Evolutionary conservation across 225 moss, liverwort and hornwort genomes (phyloP), one percentile per base, ranked within the genome.

Genomic region (Lunularia cruciata): DNA sequence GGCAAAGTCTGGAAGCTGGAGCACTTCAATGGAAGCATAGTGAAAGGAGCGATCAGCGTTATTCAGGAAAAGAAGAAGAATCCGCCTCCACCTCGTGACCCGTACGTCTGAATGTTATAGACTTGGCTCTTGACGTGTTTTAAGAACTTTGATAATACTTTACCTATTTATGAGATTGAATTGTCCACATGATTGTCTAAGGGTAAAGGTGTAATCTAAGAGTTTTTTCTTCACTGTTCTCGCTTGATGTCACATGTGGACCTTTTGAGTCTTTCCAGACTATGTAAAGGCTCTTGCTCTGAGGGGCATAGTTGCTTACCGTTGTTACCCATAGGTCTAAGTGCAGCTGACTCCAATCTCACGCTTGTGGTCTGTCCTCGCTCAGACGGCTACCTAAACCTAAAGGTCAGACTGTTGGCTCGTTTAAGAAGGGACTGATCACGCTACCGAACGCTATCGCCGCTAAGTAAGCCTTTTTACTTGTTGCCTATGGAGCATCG

Each of bases 1-100:
- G 93, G 98, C 27, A 98, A 93, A 77, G 98, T 98, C 32, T 98
- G 98, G 98, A 84, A 72, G 83, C 68, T 98, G 63, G 93, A 98
- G 81, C 86, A 93, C 32, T 78, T 86, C 31, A 87, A 90, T 68
- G 93, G 98, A 76, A 98, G 98, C 74, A 98, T 98, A 28, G 84
- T 98, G 49, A 91, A 80, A 19, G 98, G 98, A 57, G 88, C 91
- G 20, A 47, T 93, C 57, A 93, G 85, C 57, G 77, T 84, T 69
- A 76, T 98, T 57, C 93, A 91, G 84, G 93, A 98, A 63, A 84
- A 73, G 20, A 88, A 87, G 67, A 89, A 82, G 31, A 98, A 89
- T 65, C 91, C 93, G 12, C 91, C 91, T 42, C 89, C 93, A 63
- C 88, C 93, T 71, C 93, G 93, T 20, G 91, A 98, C 65, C 88